These are phyloP conservation scores for Phytopythium cucurbitacearum DNA, from an alignment of 352 stramenopile species.

Conservation along the genomic window DNA sequence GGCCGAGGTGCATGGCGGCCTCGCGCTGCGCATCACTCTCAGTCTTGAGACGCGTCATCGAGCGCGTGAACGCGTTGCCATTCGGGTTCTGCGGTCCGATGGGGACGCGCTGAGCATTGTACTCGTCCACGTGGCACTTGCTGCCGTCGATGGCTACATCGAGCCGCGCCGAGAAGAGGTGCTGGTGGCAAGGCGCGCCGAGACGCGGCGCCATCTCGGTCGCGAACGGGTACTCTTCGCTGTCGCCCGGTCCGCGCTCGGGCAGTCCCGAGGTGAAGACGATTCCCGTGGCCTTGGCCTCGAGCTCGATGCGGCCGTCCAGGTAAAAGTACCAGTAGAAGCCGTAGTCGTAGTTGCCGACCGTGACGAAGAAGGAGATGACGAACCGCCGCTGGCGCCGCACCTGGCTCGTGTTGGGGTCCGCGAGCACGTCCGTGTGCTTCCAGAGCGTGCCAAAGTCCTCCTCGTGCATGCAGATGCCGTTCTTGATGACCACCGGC, in stretches of 20 bases:
- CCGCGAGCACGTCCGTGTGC: conserved; percentile 43
- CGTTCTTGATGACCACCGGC: conserved; percentile 52
- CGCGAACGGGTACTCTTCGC: conserved; percentile 34
- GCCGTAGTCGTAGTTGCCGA: conserved; percentile 86
- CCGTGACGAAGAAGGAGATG: conserved; percentile 79
- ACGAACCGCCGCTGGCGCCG: conserved; percentile 67
- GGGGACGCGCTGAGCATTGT: conserved; percentile 44
- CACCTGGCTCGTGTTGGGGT: conserved; percentile 23
- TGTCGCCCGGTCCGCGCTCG: conserved; percentile 6
- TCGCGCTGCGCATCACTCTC: conserved; percentile 46
- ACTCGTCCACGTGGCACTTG: conserved; percentile 41
- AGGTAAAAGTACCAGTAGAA: conserved; percentile 77
- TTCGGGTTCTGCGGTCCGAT: conserved; percentile 41
- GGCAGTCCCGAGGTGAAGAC: conserved; percentile 73
- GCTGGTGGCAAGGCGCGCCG: conserved; percentile 62
- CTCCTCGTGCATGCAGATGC: conserved; percentile 83
- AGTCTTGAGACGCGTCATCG: conserved; percentile 36
- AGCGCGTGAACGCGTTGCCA: conserved; percentile 52
- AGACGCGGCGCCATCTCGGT: conserved; percentile 52
- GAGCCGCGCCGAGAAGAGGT: conserved; percentile 71
- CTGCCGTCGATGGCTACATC: conserved; percentile 74
- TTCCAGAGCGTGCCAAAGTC: conserved; percentile 79
- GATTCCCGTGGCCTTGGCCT: conserved; percentile 77
- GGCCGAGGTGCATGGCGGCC: conserved; percentile 38
- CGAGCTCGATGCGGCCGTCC: conserved; percentile 74